Conservation (phyloP, 345 rosid genomes). For the Aurinia saxatilis region DNA sequence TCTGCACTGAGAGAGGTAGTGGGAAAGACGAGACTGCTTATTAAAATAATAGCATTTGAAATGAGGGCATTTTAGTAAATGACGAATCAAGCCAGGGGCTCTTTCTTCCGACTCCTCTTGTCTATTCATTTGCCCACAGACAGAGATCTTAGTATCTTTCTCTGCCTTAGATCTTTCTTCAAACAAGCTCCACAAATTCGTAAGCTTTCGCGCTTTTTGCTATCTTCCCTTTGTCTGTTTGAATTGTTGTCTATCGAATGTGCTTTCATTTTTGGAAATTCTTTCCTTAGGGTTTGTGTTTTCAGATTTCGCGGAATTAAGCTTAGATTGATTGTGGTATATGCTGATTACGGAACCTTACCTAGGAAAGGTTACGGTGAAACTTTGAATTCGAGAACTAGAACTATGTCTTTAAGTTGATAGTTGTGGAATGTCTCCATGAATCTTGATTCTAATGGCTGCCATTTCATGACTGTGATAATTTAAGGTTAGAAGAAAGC, state of each 20-base stretch:
- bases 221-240: not conserved
- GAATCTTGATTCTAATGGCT: not conserved
- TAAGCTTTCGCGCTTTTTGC: constrained; percentile 7
- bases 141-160: not conserved
- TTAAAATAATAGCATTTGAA: too few relatives aligned
- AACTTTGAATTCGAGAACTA: not conserved
- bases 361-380: not conserved
- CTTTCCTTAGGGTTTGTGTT: not conserved
- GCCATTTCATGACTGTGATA: not conserved
- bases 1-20: too few relatives aligned
- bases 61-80: not conserved
- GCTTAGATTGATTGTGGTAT: constrained; percentile 6
- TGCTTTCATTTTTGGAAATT: not conserved
- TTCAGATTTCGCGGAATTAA: not conserved
- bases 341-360: constrained; percentile 5
- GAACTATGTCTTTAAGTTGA: not conserved
- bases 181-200: not conserved
- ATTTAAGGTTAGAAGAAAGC: too few relatives aligned
- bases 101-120: not conserved
- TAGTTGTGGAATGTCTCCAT: too few relatives aligned
- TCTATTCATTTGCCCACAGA: too few relatives aligned
- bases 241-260: not conserved
- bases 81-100: not conserved
- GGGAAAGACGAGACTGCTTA: too few relatives aligned
- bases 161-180: constrained; percentile 1